Evolutionary conservation across 306 rosid genomes (phyloP), one percentile per base, ranked within the genome.

Genomic region (Gillenia trifoliata): DNA sequence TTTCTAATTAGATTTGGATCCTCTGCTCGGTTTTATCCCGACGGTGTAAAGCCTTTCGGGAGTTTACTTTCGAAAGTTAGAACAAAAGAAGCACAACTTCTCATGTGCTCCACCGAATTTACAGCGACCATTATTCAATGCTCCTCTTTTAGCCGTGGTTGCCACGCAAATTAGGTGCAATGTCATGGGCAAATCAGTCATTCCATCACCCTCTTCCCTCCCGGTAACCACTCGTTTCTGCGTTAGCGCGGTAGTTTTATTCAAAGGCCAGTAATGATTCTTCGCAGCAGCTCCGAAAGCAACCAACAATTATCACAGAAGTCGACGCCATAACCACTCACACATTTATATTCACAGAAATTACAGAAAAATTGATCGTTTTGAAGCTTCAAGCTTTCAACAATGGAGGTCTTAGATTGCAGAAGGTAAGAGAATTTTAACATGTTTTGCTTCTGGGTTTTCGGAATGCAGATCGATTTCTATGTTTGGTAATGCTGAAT

Each of bases 251-350:
- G 77, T 71, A 76, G 78, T 79, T 67, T 75, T 66, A 43, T 64
- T 71, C 54, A 66, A 56, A 73, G 56, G 81, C 84, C 74, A 60
- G 23, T 25, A 68, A 40, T 49, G 41, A 79, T 72, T 72, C 47
- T 5, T 66, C 50, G 54, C 26, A 67, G 78, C 36, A 73, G 52
- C 78, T 59, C 28, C 78, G n/a, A 72, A 55, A 64, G 72, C 70
- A 82, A 78, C 75, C 19, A 56, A 19, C 72, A 61, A 83, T 77
- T 33, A 78, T 69, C 83, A 61, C 49, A 50, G 96, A 89, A 41
- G 83, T 66, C 54, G 91, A 93, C 91, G 79, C 88, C 84, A 83
- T 84, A 93, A 82, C 96, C 76, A 81, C 92, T 62, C 66, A 15
- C 8, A 45, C 52, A 47, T 47, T 47, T 47, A 15, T 16, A 20